These are phyloP conservation scores for Pseudohyphozyma bogoriensis DNA, from an alignment of 768 basidiomycete species.

Conservation along the genomic window DNA sequence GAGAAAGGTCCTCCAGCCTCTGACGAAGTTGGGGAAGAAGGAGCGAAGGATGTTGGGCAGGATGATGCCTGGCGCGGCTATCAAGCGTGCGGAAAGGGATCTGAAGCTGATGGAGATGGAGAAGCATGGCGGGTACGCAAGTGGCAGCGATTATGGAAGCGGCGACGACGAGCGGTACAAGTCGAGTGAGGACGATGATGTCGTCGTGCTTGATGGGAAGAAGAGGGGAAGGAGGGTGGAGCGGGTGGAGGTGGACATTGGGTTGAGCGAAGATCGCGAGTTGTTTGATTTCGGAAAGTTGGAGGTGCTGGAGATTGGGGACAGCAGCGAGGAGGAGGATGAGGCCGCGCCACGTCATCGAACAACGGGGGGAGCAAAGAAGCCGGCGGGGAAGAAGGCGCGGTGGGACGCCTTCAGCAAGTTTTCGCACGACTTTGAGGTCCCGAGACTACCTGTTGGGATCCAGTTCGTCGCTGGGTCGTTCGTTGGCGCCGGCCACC, in stretches of 20 bases:
- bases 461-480: conserved; percentile 45
- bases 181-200: neutral
- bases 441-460: conserved; percentile 47
- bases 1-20: neutral
- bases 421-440: conserved; percentile 46
- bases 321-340: neutral
- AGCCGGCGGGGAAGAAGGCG: conserved; percentile 9
- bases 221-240: neutral
- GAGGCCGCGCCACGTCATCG: too few relatives aligned
- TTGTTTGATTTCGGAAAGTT: conserved; percentile 9
- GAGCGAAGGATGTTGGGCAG: conserved; percentile 11
- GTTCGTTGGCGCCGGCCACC: conserved; percentile 53
- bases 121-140: conserved; percentile 1
- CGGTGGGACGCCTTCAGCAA: conserved; percentile 22
- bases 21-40: conserved; percentile 11
- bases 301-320: conserved; percentile 16
- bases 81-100: conserved; percentile 30
- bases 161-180: conserved; percentile 17
- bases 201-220: too few relatives aligned
- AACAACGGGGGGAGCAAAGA: too few relatives aligned
- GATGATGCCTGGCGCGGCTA: conserved; percentile 32
- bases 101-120: conserved; percentile 30
- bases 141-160: conserved; percentile 18
- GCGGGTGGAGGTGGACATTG: too few relatives aligned
- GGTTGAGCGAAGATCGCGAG: conserved; percentile 8